These are phyloP conservation scores for Hortaea werneckii DNA, from an alignment of 2,329 filamentous ascomycete species.

Conservation along the genomic window DNA sequence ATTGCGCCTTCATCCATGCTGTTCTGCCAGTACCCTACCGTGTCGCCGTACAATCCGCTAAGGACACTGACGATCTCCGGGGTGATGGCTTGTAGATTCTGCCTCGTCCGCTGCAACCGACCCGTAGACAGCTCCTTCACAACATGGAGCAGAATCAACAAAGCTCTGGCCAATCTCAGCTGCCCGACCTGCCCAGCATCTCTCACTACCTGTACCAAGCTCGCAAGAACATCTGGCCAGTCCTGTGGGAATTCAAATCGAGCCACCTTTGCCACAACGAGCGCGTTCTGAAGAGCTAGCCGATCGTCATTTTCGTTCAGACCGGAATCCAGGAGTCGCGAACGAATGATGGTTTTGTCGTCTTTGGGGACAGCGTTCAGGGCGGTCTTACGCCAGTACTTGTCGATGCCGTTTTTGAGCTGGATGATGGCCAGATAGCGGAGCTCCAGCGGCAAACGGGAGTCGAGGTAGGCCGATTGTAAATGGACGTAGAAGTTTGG, in stretches of 20 bases:
- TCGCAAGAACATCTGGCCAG: constrained; percentile 53
- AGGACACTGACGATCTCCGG: constrained; percentile 78
- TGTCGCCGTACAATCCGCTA: constrained; percentile 63
- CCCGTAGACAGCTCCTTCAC: constrained; percentile 85
- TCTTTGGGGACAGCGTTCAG: constrained; percentile 55
- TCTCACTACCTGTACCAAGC: constrained; percentile 55
- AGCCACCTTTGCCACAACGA: constrained; percentile 79
- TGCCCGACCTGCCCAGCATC: constrained; percentile 10
- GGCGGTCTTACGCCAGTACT: constrained; percentile 74
- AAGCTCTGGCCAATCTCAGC: constrained; percentile 57
- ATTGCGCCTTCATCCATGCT: constrained; percentile 46
- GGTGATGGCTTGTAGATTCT: constrained; percentile 64
- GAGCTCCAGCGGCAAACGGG: constrained; percentile 62
- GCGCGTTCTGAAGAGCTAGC: constrained; percentile 76
- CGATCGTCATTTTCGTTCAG: constrained; percentile 65
- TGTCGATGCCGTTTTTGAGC: constrained; percentile 93
- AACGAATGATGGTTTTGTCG: constrained; percentile 69
- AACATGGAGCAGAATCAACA: constrained; percentile 72
- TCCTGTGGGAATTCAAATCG: constrained; percentile 81
- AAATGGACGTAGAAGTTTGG: constrained; percentile 40
- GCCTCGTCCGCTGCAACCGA: constrained; percentile 62
- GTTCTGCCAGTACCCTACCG: constrained; percentile 54
- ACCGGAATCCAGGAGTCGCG: constrained; percentile 63
- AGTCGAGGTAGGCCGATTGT: constrained; percentile 67
- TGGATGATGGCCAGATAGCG: constrained; percentile 88